A percentile compares a stretch with the other conserved stretches of the same genome.
phyloP scores from a whole-genome alignment of 2,329 filamentous ascomycete genomes.

The Aspergillus transmontanensis region DNA sequence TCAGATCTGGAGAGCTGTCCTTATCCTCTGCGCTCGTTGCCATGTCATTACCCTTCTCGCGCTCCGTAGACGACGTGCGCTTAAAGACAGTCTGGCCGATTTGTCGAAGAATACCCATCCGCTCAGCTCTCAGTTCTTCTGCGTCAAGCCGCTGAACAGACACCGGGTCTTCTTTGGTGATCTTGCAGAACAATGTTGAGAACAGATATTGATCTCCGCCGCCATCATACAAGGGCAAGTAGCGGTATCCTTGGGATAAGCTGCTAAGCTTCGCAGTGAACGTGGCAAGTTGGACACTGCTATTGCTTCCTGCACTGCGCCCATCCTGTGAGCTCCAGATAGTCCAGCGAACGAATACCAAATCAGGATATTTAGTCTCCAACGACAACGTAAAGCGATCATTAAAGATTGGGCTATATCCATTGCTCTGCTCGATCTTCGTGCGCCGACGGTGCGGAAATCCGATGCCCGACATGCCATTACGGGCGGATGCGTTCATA shows the following conservation, averaged over 20 bases:
- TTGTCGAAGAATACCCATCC: conserved; percentile 44
- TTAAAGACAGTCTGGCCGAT: conserved; percentile 50
- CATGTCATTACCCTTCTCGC: conserved; percentile 36
- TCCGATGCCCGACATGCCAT: conserved; percentile 67
- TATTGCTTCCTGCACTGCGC: conserved; percentile 66
- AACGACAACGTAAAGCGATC: conserved; percentile 77
- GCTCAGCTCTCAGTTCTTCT: conserved; percentile 44
- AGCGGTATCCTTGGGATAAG: conserved; percentile 88
- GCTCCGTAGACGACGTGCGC: conserved; percentile 42
- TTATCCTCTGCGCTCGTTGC: conserved; percentile 34
- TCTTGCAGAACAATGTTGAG: conserved; percentile 89
- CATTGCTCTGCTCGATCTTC: conserved; percentile 79
- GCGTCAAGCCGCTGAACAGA: conserved; percentile 43
- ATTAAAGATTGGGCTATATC: conserved; percentile 89
- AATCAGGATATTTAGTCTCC: conserved; percentile 89
- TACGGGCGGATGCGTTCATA: conserved; percentile 64
- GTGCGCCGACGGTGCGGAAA: conserved; percentile 78
- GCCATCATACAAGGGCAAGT: conserved; percentile 83
- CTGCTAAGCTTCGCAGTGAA: conserved; percentile 92
- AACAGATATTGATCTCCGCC: conserved; percentile 93
- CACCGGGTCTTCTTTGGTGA: conserved; percentile 64
- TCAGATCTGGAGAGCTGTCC: conserved; percentile 37
- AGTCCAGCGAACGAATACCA: conserved; percentile 91
- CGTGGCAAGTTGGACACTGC: conserved; percentile 70
- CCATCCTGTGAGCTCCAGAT: conserved; percentile 85